Percentiles rank a stretch among this genome's conserved stretches.
Conservation (phyloP, 202 grass and related monocot genomes). For the Carex sylvatica region DNA sequence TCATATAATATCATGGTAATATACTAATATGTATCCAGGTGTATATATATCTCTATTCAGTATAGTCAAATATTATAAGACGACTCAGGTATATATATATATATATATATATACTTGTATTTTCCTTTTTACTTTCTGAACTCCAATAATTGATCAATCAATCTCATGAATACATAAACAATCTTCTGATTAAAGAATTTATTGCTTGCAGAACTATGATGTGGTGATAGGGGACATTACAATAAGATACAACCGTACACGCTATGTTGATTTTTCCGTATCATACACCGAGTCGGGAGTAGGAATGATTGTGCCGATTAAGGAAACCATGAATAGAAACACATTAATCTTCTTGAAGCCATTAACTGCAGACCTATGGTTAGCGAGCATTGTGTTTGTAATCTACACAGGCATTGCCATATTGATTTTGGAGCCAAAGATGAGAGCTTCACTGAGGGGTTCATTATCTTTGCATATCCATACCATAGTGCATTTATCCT, state of each 20-base stretch:
- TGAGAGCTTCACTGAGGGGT: constrained; percentile 33
- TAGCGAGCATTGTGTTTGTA: constrained; percentile 38
- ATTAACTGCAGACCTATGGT: constrained; percentile 44
- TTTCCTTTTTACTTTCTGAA: no score
- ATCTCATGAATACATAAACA: no score
- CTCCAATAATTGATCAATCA: no score
- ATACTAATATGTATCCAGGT: no score
- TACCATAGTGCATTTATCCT: constrained; percentile 36
- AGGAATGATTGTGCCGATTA: constrained; percentile 43
- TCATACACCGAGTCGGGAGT: constrained; percentile 44
- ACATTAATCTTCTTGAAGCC: constrained; percentile 59
- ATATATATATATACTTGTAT: no score
- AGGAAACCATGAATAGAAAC: constrained; percentile 28
- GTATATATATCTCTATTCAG: no score
- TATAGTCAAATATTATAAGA: no score
- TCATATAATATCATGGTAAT: no score
- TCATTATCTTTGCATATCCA: constrained; percentile 39
- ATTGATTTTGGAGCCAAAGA: constrained; percentile 46
- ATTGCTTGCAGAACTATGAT: constrained; percentile 34
- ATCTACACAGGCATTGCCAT: constrained; percentile 49
- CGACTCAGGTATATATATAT: no score
- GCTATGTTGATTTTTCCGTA: constrained; percentile 42
- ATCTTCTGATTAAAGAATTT: not conserved
- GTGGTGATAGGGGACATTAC: constrained; percentile 52
- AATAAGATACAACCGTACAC: constrained; percentile 36